phyloP scores from a whole-genome alignment of 495 filamentous ascomycete genomes.

The Penicillium desertorum region DNA sequence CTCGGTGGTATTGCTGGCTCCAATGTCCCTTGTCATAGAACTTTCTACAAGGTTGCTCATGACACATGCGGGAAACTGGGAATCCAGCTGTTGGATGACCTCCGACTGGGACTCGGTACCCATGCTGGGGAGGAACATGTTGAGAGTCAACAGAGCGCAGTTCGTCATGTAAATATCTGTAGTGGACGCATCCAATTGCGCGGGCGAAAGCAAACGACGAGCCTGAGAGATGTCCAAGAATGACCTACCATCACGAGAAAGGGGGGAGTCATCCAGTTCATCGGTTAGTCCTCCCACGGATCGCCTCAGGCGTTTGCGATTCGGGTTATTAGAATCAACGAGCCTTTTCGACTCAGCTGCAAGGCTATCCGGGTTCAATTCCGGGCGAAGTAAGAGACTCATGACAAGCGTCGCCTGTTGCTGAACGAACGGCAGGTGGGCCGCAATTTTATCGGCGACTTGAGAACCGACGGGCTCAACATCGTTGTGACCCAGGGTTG shows the following conservation, averaged over 20 bases:
- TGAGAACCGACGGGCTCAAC: conserved; percentile 1
- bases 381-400: conserved; percentile 10
- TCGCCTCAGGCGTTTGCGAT: conserved; percentile 20
- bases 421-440: conserved; percentile 34
- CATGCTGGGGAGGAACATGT: conserved; percentile 30
- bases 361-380: conserved; percentile 4
- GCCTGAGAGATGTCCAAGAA: conserved; percentile 34
- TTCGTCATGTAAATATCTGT: conserved; percentile 40
- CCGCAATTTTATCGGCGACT: conserved; percentile 23
- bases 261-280: conserved; percentile 28
- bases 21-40: conserved; percentile 11
- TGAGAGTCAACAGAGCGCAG: conserved; percentile 38
- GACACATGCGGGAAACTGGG: conserved; percentile 36
- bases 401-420: conserved; percentile 15
- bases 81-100: conserved; percentile 33
- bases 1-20: conserved; percentile 29
- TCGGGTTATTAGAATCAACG: background rate
- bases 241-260: conserved; percentile 10
- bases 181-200: conserved; percentile 25
- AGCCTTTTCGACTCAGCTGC: conserved; percentile 6
- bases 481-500: conserved; percentile 33
- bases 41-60: conserved; percentile 25
- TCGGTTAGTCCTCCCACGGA: conserved; percentile 20
- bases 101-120: conserved; percentile 19
- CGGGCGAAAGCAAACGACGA: conserved; percentile 21